Evolutionary conservation across 768 basidiomycete species (phyloP).

Genomic region (Favolaschia claudopus): DNA sequence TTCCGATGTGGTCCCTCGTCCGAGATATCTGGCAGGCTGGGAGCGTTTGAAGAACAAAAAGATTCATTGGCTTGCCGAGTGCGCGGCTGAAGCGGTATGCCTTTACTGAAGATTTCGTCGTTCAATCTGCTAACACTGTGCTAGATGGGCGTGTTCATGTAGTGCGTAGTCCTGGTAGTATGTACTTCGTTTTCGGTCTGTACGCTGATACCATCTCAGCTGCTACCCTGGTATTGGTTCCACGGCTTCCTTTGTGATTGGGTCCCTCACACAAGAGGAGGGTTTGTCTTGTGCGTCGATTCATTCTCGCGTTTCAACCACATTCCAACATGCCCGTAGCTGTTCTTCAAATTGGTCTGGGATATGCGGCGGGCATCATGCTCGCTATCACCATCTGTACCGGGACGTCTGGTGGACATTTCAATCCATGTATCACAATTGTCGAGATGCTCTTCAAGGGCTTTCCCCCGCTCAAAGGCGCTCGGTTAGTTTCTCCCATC

Average conservation of each 20-base stretch:
- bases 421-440: constrained; percentile 42
- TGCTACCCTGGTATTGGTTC: constrained; percentile 37
- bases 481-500: not conserved
- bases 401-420: constrained; percentile 38
- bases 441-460: not conserved
- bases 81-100: constrained; percentile 47
- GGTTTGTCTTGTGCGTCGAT: constrained; percentile 43
- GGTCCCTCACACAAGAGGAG: constrained; percentile 31
- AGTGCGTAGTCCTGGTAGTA: constrained; percentile 34
- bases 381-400: constrained; percentile 43
- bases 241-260: constrained; percentile 44
- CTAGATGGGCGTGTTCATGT: constrained; percentile 38
- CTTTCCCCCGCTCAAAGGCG: constrained; percentile 6
- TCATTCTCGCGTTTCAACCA: not conserved
- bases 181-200: not conserved
- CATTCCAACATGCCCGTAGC: constrained; percentile 28
- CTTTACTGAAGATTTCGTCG: not conserved
- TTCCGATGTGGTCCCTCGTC: constrained; percentile 35
- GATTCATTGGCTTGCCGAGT: constrained; percentile 43
- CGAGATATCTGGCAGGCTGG: constrained; percentile 41
- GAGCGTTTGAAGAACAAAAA: constrained; percentile 40
- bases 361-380: constrained; percentile 49
- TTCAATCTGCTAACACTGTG: not conserved
- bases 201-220: constrained; percentile 19
- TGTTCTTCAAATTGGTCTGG: constrained; percentile 45